Evolutionary conservation across 257 asterid genomes (phyloP), one percentile per base, ranked within the genome.

Genomic region (Nicotiana sylvestris): DNA sequence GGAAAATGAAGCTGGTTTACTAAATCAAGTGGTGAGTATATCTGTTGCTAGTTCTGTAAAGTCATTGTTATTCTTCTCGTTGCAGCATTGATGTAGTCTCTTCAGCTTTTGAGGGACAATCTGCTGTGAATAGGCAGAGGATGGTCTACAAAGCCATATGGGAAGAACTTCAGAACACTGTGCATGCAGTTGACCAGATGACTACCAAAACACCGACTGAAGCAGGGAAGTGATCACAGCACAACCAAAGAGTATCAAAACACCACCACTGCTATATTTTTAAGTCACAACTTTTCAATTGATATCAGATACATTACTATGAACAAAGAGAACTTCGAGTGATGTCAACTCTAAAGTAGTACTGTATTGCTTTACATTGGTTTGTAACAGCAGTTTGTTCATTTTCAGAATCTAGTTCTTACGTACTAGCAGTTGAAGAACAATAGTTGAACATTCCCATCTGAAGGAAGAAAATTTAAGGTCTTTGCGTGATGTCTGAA

Each of bases 131-230:
- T 81, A 89, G 99, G 87, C 99, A 96, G 92, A 91, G 99, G 89
- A 94, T 94, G 98, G 99, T 96, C 65, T 96, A 96, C 95, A 96
- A 94, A 89, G 98, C 97, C 80, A 96, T 96, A 87, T 96, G 99
- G 99, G 98, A 93, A 91, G 99, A 96, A 70, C 98, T 94, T 77
- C 97, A 96, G 85, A 90, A 90, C 49, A 87, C 87, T 39, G 99
- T 96, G 74, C 99, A 96, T 78, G 99, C 99, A 17, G 99, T 96
- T 33, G 99, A 96, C 86, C 95, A 93, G 86, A 96, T 96, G 98
- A 92, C 93, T 56, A 94, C 99, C 15, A 82, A 86, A 84, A 96
- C 99, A 58, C 99, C 99, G 0, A 69, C 91, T 3, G 98, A 94
- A 90, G 97, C 92, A 3, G 88, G 77, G 77, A 87, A 88, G 83